Evolutionary conservation across 1,139 yeast species (phyloP).

Genomic region (Protomyces lactucae-debilis): DNA sequence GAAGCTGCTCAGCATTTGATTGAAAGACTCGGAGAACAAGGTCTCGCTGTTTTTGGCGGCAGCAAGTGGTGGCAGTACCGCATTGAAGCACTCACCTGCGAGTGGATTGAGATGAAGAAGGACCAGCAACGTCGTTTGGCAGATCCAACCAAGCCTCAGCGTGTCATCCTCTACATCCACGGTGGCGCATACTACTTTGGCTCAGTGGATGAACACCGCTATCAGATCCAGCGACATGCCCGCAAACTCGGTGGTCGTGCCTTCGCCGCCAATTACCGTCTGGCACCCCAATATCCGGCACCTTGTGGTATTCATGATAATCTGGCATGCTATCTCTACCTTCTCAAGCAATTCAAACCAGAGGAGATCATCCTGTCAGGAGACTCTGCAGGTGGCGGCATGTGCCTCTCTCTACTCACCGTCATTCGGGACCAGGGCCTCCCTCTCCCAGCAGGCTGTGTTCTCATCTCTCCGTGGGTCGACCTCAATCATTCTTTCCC

Average conservation of each 20-base stretch:
- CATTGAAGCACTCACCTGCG: constrained; percentile 12
- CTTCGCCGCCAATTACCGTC: constrained; percentile 32
- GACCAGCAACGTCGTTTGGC: constrained; percentile 6
- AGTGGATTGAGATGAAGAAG: constrained; percentile 27
- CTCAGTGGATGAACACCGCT: constrained; percentile 32
- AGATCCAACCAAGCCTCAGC: constrained; percentile 10
- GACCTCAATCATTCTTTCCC: constrained; percentile 33
- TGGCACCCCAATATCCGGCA: constrained; percentile 33
- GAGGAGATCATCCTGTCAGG: constrained; percentile 32
- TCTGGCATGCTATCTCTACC: constrained; percentile 30
- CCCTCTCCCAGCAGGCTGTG: constrained; percentile 33
- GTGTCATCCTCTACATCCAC: constrained; percentile 32
- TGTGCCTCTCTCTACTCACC: constrained; percentile 27
- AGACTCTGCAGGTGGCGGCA: constrained; percentile 33
- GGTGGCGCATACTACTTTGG: constrained; percentile 34
- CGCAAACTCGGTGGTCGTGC: constrained; percentile 29
- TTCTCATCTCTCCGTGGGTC: constrained; percentile 32
- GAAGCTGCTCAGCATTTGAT: constrained; percentile 9
- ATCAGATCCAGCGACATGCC: constrained; percentile 30
- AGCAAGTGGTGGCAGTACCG: constrained; percentile 26
- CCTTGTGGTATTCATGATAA: constrained; percentile 32
- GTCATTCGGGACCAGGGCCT: constrained; percentile 27
- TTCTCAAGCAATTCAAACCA: constrained; percentile 27
- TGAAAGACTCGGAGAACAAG: constrained; percentile 9
- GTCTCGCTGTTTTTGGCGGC: constrained; percentile 18